These are phyloP conservation scores for Gleditsia sinensis DNA, from an alignment of 306 rosid species.

Conservation along the genomic window DNA sequence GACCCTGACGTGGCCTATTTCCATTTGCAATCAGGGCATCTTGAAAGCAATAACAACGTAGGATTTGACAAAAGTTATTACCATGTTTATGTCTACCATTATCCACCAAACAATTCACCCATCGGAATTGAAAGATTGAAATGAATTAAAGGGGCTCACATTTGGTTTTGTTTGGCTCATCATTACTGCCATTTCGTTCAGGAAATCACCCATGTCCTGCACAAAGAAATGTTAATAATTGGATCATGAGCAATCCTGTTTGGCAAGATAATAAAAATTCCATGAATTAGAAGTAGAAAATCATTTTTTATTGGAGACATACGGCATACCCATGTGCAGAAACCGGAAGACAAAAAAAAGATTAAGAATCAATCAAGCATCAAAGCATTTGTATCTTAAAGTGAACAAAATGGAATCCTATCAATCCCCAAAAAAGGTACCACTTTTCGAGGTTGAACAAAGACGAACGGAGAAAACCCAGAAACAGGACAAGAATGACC, in stretches of 20 bases:
- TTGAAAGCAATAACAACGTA: conserved; percentile 4
- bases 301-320: no score
- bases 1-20: conserved; percentile 26
- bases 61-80: conserved; percentile 38
- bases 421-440: background rate
- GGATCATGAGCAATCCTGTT: no score
- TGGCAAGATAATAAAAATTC: background rate
- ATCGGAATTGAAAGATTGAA: background rate
- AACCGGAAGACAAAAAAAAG: background rate
- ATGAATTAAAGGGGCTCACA: conserved; percentile 44
- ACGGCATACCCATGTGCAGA: conserved; percentile 34
- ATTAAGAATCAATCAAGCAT: background rate
- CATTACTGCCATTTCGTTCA: conserved; percentile 88
- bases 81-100: no score
- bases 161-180: conserved; percentile 78
- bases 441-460: background rate
- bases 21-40: no score
- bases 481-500: conserved; percentile 8
- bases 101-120: conserved; percentile 12
- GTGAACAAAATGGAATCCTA: conserved; percentile 9
- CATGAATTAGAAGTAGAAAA: no score
- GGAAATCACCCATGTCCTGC: conserved; percentile 96
- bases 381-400: background rate
- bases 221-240: no score
- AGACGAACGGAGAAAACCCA: conserved; percentile 23